A percentile compares a stretch with the other conserved stretches of the same genome.
These are phyloP conservation scores for Parachaetomium inaequale DNA, from an alignment of 495 filamentous ascomycete species.

Conservation along the genomic window DNA sequence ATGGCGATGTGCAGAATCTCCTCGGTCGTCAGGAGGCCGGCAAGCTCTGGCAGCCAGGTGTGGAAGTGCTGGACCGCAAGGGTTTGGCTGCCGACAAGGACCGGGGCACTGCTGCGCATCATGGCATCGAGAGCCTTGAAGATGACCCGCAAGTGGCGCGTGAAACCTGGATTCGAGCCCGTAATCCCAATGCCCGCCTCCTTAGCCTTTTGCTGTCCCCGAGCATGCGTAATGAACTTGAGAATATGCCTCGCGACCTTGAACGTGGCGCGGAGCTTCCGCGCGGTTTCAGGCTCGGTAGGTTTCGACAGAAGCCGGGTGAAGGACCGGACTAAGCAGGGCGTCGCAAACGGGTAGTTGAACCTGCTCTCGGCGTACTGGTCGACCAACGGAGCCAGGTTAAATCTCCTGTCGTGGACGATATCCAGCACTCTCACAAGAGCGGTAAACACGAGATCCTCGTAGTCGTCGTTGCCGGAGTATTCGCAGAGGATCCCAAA, in stretches of 20 bases:
- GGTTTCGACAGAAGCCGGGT: slow-evolving; percentile 73
- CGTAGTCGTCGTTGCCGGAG: slow-evolving; percentile 82
- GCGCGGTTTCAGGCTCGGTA: slow-evolving; percentile 72
- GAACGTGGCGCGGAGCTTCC: slow-evolving; percentile 83
- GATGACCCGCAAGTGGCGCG: slow-evolving; percentile 75
- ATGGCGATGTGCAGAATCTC: slow-evolving; percentile 90
- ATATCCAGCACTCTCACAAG: slow-evolving; percentile 88
- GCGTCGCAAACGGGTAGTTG: slow-evolving; percentile 89
- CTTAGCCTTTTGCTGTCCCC: slow-evolving; percentile 81
- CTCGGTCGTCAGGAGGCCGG: slow-evolving; percentile 66
- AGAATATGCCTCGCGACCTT: slow-evolving; percentile 92
- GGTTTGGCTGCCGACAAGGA: slow-evolving; percentile 89
- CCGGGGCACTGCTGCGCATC: slow-evolving; percentile 81
- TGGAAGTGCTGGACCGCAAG: slow-evolving; percentile 96
- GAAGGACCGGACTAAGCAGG: slow-evolving; percentile 87
- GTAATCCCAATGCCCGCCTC: slow-evolving; percentile 88
- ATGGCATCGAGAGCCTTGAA: slow-evolving; percentile 85
- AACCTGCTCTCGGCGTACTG: slow-evolving; percentile 85
- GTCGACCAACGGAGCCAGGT: slow-evolving; percentile 84
- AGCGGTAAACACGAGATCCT: slow-evolving; percentile 87
- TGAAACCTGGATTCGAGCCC: slow-evolving; percentile 69
- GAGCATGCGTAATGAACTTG: slow-evolving; percentile 89
- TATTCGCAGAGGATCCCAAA: slow-evolving; percentile 89
- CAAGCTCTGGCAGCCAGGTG: slow-evolving; percentile 87
- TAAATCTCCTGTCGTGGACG: slow-evolving; percentile 90